Base-by-base conservation (phyloP, 2,329 filamentous ascomycete species). In the Colletotrichum orbiculare region DNA sequence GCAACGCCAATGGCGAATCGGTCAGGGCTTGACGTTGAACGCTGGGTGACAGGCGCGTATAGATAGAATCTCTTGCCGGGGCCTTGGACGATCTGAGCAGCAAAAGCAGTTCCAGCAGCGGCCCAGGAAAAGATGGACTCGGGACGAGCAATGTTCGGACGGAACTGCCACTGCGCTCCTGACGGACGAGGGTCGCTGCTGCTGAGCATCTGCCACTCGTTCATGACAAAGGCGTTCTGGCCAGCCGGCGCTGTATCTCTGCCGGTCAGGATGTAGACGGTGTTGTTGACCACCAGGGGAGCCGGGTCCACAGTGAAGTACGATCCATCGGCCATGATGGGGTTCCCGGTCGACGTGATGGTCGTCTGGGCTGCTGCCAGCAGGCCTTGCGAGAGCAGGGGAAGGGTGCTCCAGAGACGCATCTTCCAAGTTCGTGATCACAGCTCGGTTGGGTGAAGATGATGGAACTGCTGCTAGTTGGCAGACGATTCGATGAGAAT, bases 221-320 rank as follows among this genome's bases (percentile, higher is more conserved):
- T 75, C 68, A 79, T 79, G 56, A 71, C 66, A 54, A 78, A 79
- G n/a, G 68, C 60, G 34, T 77, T 79, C 6, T 70, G 69, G 11
- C 57, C 61, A 2, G 69, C 60, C 0, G 70, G 69, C 0, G 76
- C 77, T 13, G 73, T 70, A 25, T 78, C 77, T 6, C 74, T 72
- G 13, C 77, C 76, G 0, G 75, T 69, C 13, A 79, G 67, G n/a
- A 79, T 76, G 46, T 79, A 78, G 1, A 79, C 68, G 0, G 73
- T 77, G 48, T 74, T 67, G 53, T 75, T 73, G 38, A 77, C 71
- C 4, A 78, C 75, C 15, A 79, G 63, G 0, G 77, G 77, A 2
- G 75, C 77, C 13, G 77, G 77, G 38, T 79, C 77, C 4, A 75
- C 77, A 2, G 78, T 77, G 57, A 78, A 79, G 54, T 77, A 67